Base-by-base conservation (phyloP, 2,329 filamentous ascomycete genomes). In the Colletotrichum sp. region DNA sequence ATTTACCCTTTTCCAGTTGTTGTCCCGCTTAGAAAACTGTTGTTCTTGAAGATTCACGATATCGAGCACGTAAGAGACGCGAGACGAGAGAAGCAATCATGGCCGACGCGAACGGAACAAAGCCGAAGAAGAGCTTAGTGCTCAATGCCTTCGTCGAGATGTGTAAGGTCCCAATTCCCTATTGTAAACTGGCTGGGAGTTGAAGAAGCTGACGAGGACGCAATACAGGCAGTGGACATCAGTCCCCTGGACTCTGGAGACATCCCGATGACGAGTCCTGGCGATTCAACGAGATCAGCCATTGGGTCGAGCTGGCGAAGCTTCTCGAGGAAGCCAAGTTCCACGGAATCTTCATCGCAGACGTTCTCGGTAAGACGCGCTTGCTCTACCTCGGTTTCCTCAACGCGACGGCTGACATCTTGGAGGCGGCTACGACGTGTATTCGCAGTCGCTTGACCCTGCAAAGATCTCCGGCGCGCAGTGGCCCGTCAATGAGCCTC, bases 401-500 rank as follows among this genome's bases (percentile, higher is more conserved):
- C 4, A 15, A 13, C 10, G n/a, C 15, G 6, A 34, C 15, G 26
- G 12, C 67, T 60, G 6, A 69, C 44, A 10, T n/a, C 6, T 18
- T 0, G 6, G 24, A 18, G 92, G 92, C 18, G 92, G 92, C 5
- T 94, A 95, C 80, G 93, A 95, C 84, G 92, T 95, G 3, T 95
- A 94, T 82, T 91, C 90, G 39, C 92, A 90, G 76, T 86, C 85
- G 0, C 86, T 94, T 4, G 88, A 90, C 2, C 90, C 92, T 1
- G 91, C 92, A 0, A 89, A 93, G 30, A 84, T 88, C 8, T 92
- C 92, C 0, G 93, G 92, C 0, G 91, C 92, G 0, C 93, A 95
- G 82, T 95, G 92, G 90, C 93, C 93, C 0, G 91, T 94, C 21
- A 94, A 94, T 30, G 93, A 95, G 81, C 93, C 93, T 0, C 81